These are phyloP conservation scores for Candida glucosophila DNA, from an alignment of 1,139 yeast genomes.

Conservation along the genomic window DNA sequence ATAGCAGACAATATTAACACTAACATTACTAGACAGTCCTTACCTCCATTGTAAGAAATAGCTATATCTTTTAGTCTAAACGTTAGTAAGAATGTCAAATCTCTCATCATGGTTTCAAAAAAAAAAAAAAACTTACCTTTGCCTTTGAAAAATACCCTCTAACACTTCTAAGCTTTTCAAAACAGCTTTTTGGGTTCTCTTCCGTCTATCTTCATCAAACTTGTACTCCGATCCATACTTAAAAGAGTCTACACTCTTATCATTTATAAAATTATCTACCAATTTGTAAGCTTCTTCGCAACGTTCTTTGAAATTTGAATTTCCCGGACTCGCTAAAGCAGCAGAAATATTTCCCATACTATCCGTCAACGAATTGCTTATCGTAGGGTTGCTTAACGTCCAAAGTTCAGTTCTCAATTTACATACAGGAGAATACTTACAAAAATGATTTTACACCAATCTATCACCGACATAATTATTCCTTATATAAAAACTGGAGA, in stretches of 20 bases:
- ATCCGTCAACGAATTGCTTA: too few relatives aligned
- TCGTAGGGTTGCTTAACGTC: too few relatives aligned
- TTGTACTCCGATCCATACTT: constrained; percentile 22
- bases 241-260: constrained; percentile 18
- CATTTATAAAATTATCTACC: constrained; percentile 24
- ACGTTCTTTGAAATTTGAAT: constrained; percentile 10
- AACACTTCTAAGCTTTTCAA: constrained; percentile 21
- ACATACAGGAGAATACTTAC: too few relatives aligned
- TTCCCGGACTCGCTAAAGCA: too few relatives aligned
- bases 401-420: too few relatives aligned
- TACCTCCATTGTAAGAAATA: constrained; percentile 82
- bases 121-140: constrained; percentile 28
- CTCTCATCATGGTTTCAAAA: constrained; percentile 14
- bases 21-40: constrained; percentile 81
- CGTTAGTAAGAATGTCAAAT: constrained; percentile 10
- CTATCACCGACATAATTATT: too few relatives aligned
- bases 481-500: constrained; percentile 54
- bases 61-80: constrained; percentile 47
- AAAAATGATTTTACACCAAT: too few relatives aligned
- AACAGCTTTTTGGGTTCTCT: constrained; percentile 23
- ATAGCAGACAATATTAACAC: constrained; percentile 55
- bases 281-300: constrained; percentile 28
- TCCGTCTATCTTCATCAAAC: constrained; percentile 15
- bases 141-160: constrained; percentile 21
- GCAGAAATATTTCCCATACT: too few relatives aligned